A percentile compares a stretch with the other conserved stretches of the same genome.
phyloP scores from a whole-genome alignment of 768 basidiomycete genomes.

The Rhodosporidiobolus sp. region DNA sequence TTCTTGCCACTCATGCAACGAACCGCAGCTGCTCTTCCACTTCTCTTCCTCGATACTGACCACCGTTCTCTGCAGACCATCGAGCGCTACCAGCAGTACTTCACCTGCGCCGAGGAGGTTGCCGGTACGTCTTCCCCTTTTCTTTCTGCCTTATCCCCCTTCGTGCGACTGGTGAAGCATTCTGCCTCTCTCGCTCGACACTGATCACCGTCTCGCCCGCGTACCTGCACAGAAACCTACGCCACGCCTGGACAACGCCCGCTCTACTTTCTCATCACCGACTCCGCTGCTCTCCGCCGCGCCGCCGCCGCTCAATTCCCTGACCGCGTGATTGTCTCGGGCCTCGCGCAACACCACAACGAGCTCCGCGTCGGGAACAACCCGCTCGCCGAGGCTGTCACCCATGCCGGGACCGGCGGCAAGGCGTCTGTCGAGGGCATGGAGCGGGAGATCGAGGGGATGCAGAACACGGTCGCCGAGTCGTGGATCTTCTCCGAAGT shows the following conservation, averaged over 20 bases:
- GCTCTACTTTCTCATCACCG: constrained; percentile 22
- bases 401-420: neutral
- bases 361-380: neutral
- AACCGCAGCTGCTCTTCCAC: no score
- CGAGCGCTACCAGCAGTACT: no score
- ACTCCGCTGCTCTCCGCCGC: constrained; percentile 9
- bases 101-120: constrained; percentile 12
- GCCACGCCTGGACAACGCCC: constrained; percentile 3
- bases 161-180: no score
- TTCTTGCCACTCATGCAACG: neutral
- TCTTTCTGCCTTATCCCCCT: no score
- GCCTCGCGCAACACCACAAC: constrained; percentile 13
- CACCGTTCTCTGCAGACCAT: no score
- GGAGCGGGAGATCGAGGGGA: constrained; percentile 13
- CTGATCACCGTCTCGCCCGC: no score
- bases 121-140: neutral
- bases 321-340: constrained; percentile 19
- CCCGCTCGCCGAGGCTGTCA: neutral
- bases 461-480: constrained; percentile 21
- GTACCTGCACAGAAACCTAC: neutral
- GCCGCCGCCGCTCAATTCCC: constrained; percentile 8
- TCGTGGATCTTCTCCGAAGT: constrained; percentile 10
- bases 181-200: no score
- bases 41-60: no score
- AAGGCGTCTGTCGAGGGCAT: neutral